Percentiles rank a stretch among this genome's conserved stretches.
These are phyloP conservation scores for Uronychia setigera DNA, from an alignment of 73 alveolate genomes.

Conservation along the genomic window DNA sequence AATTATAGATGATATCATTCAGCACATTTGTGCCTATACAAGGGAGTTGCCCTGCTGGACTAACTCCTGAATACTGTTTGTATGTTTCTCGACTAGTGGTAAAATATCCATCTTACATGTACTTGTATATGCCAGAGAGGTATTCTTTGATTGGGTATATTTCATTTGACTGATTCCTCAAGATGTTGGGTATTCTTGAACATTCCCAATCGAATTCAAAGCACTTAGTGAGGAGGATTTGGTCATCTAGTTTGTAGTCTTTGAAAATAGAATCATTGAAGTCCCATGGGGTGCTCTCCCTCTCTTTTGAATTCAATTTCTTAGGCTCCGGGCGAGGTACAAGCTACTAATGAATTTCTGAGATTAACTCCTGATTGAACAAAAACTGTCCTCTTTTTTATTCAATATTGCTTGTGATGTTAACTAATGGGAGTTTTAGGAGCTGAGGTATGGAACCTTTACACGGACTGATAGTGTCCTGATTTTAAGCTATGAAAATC, in stretches of 20 bases:
- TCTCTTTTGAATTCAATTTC: conserved; percentile 21
- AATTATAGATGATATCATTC: conserved; percentile 52
- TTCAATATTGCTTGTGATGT: neutral
- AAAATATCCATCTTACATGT: neutral
- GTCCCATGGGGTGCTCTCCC: conserved; percentile 65
- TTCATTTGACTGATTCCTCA: conserved; percentile 15
- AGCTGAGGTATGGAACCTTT: neutral
- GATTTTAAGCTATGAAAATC: neutral
- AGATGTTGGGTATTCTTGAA: conserved; percentile 35
- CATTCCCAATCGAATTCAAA: conserved; percentile 81
- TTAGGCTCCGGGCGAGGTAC: conserved; percentile 42
- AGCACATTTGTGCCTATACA: conserved; percentile 59
- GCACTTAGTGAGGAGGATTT: conserved; percentile 68
- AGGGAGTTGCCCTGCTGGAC: conserved; percentile 51
- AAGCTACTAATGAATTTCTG: neutral
- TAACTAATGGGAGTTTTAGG: neutral
- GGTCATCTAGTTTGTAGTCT: conserved; percentile 69
- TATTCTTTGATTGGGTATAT: conserved; percentile 39
- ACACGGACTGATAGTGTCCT: neutral
- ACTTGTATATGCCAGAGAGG: conserved; percentile 9
- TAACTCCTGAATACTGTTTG: conserved; percentile 63
- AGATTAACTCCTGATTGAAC: neutral
- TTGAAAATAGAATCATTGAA: conserved; percentile 69
- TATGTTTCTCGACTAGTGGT: conserved; percentile 52
- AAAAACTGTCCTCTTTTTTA: neutral